Evolutionary conservation across 2,329 filamentous ascomycete genomes (phyloP).

Genomic region (Neurospora sp.): DNA sequence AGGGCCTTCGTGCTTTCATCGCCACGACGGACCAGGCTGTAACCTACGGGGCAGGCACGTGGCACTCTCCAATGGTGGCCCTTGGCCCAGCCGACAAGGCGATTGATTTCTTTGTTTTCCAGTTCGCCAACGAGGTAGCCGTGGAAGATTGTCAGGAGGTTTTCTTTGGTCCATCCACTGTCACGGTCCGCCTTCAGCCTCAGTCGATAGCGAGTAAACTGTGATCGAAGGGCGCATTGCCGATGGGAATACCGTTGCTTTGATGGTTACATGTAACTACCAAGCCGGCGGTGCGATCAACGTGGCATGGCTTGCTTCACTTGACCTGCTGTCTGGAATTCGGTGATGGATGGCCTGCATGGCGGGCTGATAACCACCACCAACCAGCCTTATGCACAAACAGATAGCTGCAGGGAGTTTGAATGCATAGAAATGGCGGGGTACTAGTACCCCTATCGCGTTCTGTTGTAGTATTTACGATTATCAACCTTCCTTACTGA

Average conservation of each 20-base stretch:
- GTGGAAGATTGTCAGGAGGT: slow-evolving; percentile 86
- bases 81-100: slow-evolving; percentile 49
- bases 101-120: slow-evolving; percentile 80
- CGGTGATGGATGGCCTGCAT: background rate
- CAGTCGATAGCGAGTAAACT: background rate
- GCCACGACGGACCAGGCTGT: slow-evolving; percentile 72
- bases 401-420: background rate
- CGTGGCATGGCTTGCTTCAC: background rate
- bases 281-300: background rate
- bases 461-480: background rate
- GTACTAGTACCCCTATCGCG: background rate
- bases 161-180: slow-evolving; percentile 21
- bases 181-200: slow-evolving; percentile 1
- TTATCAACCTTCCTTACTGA: background rate
- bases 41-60: slow-evolving; percentile 84
- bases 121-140: slow-evolving; percentile 75
- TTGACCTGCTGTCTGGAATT: background rate
- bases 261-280: background rate
- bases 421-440: background rate
- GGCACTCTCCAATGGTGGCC: slow-evolving; percentile 94
- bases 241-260: background rate
- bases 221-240: background rate
- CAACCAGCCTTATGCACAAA: background rate
- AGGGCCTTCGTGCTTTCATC: slow-evolving; percentile 63
- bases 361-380: background rate